Base-by-base conservation (phyloP, 345 rosid species). In the Eucalyptus leucophloia region DNA sequence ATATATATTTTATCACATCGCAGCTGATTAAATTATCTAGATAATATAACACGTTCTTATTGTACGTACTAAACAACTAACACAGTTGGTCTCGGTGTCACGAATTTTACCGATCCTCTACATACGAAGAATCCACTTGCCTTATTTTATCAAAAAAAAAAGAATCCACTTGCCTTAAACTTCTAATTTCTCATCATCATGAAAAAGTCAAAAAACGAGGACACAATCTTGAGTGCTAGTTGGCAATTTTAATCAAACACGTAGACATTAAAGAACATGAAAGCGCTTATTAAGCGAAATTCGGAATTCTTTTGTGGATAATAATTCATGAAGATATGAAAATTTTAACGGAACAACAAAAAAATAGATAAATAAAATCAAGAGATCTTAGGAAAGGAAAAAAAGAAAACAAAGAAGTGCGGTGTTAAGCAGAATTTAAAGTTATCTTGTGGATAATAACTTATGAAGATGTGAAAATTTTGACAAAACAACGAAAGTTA, bases 1-100 rank as follows among this genome's bases (percentile, higher is more conserved):
- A 32, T 8, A 17, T 1, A 67, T 16, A n/a, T n/a, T 67, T 4
- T 2, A 67, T 67, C 40, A 16, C 5, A 0, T 65, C 3, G 3
- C 3, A 65, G n/a, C 5, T 4, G 1, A 67, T 67, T 10, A 32
- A 8, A 67, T 16, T 16, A 67, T 62, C 1, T 7, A 6, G 18
- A 62, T 30, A 62, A 62, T 30, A 28, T 28, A 62, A 62, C 17
- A 1, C 18, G 1, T 62, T 4, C 1, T 62, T 62, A 62, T 28
- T 26, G 18, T 62, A 62, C 69, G 0, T 62, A 18, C 34, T 2
- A 62, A 62, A 13, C 34, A 62, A 28, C 16, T 30, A 62, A 30
- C 69, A 28, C 30, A 60, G 34, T 60, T 60, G 32, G 62, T 24
- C 30, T 56, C 5, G 14, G 26, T 60, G 69, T 60, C 69, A 60